Conservation (phyloP, 495 filamentous ascomycete genomes). For the Trichoderma parareesei region DNA sequence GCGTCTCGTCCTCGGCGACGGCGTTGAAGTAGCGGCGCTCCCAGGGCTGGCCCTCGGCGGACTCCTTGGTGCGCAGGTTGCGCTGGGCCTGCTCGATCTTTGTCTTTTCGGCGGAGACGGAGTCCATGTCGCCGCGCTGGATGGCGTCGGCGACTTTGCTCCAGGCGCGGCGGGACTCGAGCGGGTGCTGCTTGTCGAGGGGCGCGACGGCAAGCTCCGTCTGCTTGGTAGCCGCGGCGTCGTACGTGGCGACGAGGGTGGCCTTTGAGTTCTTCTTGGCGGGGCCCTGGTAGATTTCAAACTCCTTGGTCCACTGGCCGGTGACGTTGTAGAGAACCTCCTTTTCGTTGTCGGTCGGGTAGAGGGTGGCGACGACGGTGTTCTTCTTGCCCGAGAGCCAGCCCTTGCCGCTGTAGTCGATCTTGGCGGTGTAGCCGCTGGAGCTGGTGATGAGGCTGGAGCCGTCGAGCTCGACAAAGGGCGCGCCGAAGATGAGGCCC, state of each 20-base stretch:
- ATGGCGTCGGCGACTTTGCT: conserved; percentile 74
- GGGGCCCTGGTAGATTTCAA: conserved; percentile 66
- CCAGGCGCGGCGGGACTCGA: conserved; percentile 89
- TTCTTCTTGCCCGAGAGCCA: conserved; percentile 97
- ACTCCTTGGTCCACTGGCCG: conserved; percentile 85
- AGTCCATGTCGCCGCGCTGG: conserved; percentile 71
- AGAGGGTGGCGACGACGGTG: conserved; percentile 70
- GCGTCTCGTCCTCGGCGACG: conserved; percentile 43
- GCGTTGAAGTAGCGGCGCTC: conserved; percentile 74
- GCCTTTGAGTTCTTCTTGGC: conserved; percentile 48
- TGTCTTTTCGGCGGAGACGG: conserved; percentile 66
- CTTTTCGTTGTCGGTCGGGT: conserved; percentile 49
- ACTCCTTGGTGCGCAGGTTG: conserved; percentile 73
- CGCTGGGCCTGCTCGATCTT: conserved; percentile 90
- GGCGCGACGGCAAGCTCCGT: conserved; percentile 66
- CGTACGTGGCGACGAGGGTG: conserved; percentile 57
- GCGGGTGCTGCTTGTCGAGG: conserved; percentile 72
- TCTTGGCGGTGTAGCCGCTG: conserved; percentile 81
- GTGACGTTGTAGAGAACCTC: conserved; percentile 76
- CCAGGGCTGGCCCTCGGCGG: conserved; percentile 71
- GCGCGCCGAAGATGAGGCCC: conserved; percentile 81
- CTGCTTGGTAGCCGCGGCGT: conserved; percentile 50
- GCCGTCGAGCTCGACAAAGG: conserved; percentile 84
- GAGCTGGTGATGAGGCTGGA: conserved; percentile 75
- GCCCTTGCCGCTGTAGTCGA: conserved; percentile 86